Conservation (phyloP, 2,329 filamentous ascomycete species). For the Chaetomiaceae sp. region DNA sequence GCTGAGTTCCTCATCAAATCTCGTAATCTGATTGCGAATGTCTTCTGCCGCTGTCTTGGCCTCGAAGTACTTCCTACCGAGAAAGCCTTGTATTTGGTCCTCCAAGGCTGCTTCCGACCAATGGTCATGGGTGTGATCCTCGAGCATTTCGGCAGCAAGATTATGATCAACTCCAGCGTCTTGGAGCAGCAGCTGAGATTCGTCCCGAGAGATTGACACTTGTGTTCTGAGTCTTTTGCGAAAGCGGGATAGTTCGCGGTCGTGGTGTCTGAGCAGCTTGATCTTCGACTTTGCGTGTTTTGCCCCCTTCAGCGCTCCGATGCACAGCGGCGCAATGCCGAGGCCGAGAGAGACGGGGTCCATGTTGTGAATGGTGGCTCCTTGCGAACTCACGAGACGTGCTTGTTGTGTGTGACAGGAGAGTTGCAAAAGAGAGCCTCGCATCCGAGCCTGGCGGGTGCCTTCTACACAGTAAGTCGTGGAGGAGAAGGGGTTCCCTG, state of each 20-base stretch:
- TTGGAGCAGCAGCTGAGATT: background rate
- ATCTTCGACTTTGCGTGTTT: slow-evolving; percentile 3
- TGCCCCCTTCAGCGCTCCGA: background rate
- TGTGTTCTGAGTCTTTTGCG: slow-evolving; percentile 1
- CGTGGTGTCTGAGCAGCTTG: background rate
- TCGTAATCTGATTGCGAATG: background rate
- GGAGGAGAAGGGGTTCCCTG: no score
- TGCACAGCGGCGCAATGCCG: background rate
- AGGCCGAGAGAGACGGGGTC: background rate
- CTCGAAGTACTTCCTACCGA: background rate
- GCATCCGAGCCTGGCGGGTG: background rate
- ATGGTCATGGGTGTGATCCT: background rate
- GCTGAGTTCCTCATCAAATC: background rate
- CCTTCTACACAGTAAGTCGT: no score
- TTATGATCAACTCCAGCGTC: background rate
- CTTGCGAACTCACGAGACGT: no score
- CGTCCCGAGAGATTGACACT: background rate
- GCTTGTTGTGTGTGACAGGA: background rate
- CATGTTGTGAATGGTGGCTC: background rate
- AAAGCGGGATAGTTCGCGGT: background rate
- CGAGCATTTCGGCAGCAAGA: background rate
- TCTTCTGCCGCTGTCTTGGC: background rate
- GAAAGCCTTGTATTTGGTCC: background rate
- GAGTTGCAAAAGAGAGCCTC: no score
- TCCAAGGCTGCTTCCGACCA: background rate